A percentile compares a stretch with the other conserved stretches of the same genome.
Evolutionary conservation across 257 asterid genomes (phyloP).

Genomic region (Nicotiana undulata): DNA sequence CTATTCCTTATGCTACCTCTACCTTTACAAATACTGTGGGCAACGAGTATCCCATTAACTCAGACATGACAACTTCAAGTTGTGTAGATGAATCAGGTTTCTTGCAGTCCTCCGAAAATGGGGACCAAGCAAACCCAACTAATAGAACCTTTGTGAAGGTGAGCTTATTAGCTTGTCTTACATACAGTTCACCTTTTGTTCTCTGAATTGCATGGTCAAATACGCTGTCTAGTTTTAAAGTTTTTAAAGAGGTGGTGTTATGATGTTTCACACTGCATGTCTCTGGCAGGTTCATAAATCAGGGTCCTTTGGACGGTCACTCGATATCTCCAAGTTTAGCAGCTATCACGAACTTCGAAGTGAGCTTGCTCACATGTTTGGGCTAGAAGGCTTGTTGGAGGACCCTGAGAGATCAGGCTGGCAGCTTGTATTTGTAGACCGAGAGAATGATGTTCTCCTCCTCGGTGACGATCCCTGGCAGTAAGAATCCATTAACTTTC

Average conservation of each 20-base stretch:
- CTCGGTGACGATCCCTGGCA: conserved; percentile 99
- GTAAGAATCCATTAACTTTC: conserved; percentile 38
- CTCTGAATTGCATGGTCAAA: background rate
- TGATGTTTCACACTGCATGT: background rate
- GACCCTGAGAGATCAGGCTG: conserved; percentile 99
- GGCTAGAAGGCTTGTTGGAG: conserved; percentile 90
- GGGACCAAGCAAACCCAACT: conserved; percentile 53
- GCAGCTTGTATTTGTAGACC: conserved; percentile 99
- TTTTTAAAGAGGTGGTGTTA: background rate
- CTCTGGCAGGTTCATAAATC: conserved; percentile 76
- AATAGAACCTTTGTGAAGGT: conserved; percentile 89
- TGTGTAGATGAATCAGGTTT: conserved; percentile 86
- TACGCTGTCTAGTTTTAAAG: background rate
- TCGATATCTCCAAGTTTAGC: conserved; percentile 89
- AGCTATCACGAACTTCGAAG: conserved; percentile 87
- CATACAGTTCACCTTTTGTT: background rate
- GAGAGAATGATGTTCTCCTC: conserved; percentile 94
- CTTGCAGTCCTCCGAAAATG: conserved; percentile 76
- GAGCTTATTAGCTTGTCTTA: conserved; percentile 2
- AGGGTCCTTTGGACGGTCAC: conserved; percentile 87
- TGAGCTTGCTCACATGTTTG: conserved; percentile 91
- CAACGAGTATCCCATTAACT: conserved; percentile 48
- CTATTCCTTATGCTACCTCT: conserved; percentile 50
- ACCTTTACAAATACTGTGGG: conserved; percentile 43
- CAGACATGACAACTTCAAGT: conserved; percentile 74